These are phyloP conservation scores for Heliocybe sulcata DNA, from an alignment of 1,284 basidiomycete genomes.

Conservation along the genomic window DNA sequence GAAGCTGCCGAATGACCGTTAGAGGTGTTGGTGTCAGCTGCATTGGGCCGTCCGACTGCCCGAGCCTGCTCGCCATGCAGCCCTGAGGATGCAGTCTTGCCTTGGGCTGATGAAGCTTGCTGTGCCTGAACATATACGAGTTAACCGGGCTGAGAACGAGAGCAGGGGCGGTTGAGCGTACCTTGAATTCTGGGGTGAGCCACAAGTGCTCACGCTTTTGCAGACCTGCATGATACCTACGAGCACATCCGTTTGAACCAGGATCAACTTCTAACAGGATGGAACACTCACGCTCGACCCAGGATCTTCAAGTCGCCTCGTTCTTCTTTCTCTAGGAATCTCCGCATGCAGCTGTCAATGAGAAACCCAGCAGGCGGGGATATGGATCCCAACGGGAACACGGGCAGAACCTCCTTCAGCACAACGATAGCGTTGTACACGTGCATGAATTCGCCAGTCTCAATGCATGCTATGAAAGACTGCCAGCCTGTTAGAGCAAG, in stretches of 20 bases:
- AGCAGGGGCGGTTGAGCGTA: constrained; percentile 5
- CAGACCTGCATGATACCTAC: constrained; percentile 62
- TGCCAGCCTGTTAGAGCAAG: constrained; percentile 18
- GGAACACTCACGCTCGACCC: constrained; percentile 58
- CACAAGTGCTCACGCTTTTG: constrained; percentile 62
- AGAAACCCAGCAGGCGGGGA: constrained; percentile 41
- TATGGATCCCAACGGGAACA: constrained; percentile 73
- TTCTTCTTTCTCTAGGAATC: constrained; percentile 66
- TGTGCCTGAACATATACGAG: constrained; percentile 27
- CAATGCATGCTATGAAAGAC: constrained; percentile 58
- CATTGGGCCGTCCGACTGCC: constrained; percentile 25
- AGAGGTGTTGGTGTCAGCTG: constrained; percentile 25
- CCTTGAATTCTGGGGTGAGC: constrained; percentile 26
- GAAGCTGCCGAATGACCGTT: constrained; percentile 24
- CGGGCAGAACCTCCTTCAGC: constrained; percentile 81
- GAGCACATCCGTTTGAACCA: not conserved
- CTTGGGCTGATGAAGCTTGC: constrained; percentile 14
- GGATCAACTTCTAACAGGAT: constrained; percentile 4
- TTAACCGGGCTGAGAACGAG: constrained; percentile 21
- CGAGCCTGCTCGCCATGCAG: constrained; percentile 32
- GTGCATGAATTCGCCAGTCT: constrained; percentile 87
- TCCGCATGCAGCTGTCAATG: constrained; percentile 61
- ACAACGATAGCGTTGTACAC: constrained; percentile 91
- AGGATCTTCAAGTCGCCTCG: constrained; percentile 80
- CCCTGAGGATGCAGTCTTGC: constrained; percentile 3